These are phyloP conservation scores for Dryadomyces quercus-mongolicae DNA, from an alignment of 2,329 filamentous ascomycete species.

Conservation along the genomic window DNA sequence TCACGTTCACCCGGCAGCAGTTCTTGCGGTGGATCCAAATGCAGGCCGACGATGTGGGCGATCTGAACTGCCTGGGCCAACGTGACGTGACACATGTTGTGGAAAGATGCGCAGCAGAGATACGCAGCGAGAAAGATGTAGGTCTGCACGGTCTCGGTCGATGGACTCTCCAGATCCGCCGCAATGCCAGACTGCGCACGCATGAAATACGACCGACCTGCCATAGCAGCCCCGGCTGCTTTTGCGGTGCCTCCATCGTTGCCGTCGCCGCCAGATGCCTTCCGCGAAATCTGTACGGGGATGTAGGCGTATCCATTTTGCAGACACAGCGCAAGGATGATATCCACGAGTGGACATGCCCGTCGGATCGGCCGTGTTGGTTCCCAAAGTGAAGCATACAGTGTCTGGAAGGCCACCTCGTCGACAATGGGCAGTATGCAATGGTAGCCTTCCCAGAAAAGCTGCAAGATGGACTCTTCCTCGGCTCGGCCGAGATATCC, in stretches of 20 bases:
- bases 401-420: slow-evolving; percentile 23
- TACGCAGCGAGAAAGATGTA: slow-evolving; percentile 32
- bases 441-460: slow-evolving; percentile 30
- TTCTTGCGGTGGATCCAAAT: slow-evolving; percentile 28
- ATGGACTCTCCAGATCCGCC: slow-evolving; percentile 32
- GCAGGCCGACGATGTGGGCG: slow-evolving; percentile 34
- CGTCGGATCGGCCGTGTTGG: slow-evolving; percentile 15
- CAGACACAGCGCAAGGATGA: slow-evolving; percentile 37
- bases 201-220: slow-evolving; percentile 32
- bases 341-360: slow-evolving; percentile 37
- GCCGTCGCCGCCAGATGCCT: neutral
- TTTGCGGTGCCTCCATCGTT: no score
- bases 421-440: slow-evolving; percentile 24
- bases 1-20: slow-evolving; percentile 24
- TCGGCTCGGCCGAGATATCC: slow-evolving; percentile 13
- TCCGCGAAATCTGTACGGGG: slow-evolving; percentile 8
- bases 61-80: slow-evolving; percentile 28
- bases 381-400: slow-evolving; percentile 28
- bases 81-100: slow-evolving; percentile 32
- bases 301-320: slow-evolving; percentile 27
- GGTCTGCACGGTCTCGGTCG: slow-evolving; percentile 34
- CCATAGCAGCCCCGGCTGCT: slow-evolving; percentile 25
- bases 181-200: slow-evolving; percentile 30
- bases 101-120: slow-evolving; percentile 33
- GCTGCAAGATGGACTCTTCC: slow-evolving; percentile 27